Conservation (phyloP, 108 stramenopile genomes). For the Cylindrotheca fusiformis region DNA sequence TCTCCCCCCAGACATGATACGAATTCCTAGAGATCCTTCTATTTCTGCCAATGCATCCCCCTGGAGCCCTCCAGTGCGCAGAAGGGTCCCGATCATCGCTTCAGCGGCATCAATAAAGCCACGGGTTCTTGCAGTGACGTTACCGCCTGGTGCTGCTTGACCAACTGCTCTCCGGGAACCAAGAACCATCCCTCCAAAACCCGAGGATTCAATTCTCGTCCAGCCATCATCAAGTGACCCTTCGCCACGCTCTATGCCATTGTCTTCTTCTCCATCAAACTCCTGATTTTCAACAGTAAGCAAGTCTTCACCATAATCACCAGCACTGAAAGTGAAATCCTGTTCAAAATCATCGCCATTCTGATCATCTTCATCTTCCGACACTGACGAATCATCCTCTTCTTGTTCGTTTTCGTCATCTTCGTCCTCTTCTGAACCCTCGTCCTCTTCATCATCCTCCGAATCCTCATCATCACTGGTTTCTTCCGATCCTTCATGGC, state of each 20-base stretch:
- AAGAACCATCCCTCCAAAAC: slow-evolving; percentile 51
- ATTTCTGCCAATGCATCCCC: slow-evolving; percentile 59
- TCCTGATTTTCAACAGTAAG: slow-evolving; percentile 26
- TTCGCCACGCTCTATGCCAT: slow-evolving; percentile 9
- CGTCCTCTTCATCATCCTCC: slow-evolving; percentile 36
- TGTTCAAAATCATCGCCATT: slow-evolving; percentile 21
- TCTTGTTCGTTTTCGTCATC: slow-evolving; percentile 36
- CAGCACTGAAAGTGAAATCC: slow-evolving; percentile 5
- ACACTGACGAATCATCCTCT: slow-evolving; percentile 44
- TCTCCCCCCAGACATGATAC: slow-evolving; percentile 37
- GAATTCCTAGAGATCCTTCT: slow-evolving; percentile 72
- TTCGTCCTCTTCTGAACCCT: slow-evolving; percentile 30
- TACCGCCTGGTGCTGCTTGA: slow-evolving; percentile 7
- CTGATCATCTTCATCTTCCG: slow-evolving; percentile 42
- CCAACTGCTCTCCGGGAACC: slow-evolving; percentile 20
- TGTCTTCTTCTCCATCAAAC: slow-evolving; percentile 9
- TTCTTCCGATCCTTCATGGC: slow-evolving; percentile 20
- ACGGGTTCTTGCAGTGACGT: slow-evolving; percentile 17
- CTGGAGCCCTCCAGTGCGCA: slow-evolving; percentile 59
- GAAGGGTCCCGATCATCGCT: slow-evolving; percentile 72
- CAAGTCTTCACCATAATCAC: slow-evolving; percentile 23
- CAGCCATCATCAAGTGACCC: slow-evolving; percentile 33
- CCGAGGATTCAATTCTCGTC: slow-evolving; percentile 66
- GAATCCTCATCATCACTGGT: slow-evolving; percentile 15
- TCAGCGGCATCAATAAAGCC: slow-evolving; percentile 63